Percentiles rank a stretch among this genome's conserved stretches.
These are phyloP conservation scores for Potentilla sterilis DNA, from an alignment of 306 rosid genomes.

Conservation along the genomic window DNA sequence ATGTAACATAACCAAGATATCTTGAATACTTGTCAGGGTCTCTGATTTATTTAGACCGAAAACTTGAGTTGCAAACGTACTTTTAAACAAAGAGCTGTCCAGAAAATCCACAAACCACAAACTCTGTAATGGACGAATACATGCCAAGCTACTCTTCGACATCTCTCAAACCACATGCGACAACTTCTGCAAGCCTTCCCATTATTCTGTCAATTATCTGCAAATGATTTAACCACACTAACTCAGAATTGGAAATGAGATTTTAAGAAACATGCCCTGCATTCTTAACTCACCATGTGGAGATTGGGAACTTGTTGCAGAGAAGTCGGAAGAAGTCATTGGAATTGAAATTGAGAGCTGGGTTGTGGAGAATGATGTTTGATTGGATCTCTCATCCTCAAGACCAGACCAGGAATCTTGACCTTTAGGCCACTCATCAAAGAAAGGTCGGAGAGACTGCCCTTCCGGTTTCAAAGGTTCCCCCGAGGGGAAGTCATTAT, in stretches of 20 bases:
- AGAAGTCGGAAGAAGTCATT: slow-evolving; percentile 38
- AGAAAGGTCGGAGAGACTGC: slow-evolving; percentile 48
- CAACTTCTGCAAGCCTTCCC: not conserved
- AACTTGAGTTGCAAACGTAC: slow-evolving; percentile 15
- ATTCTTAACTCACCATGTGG: slow-evolving; percentile 38
- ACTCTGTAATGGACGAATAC: slow-evolving; percentile 9
- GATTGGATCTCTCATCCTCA: slow-evolving; percentile 46
- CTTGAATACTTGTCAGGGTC: slow-evolving; percentile 2
- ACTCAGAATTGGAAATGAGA: slow-evolving; percentile 11
- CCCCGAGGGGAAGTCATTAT: slow-evolving; percentile 25
- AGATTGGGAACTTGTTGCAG: slow-evolving; percentile 36
- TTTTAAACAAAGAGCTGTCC: slow-evolving; percentile 10
- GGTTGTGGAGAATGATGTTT: slow-evolving; percentile 45
- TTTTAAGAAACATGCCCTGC: not conserved
- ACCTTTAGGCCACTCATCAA: slow-evolving; percentile 48
- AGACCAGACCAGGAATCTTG: slow-evolving; percentile 49
- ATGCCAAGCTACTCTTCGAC: slow-evolving; percentile 6
- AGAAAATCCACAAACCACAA: slow-evolving; percentile 17
- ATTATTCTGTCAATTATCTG: slow-evolving; percentile 24
- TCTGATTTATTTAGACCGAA: slow-evolving; percentile 17
- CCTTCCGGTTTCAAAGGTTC: slow-evolving; percentile 39
- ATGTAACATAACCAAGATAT: not conserved
- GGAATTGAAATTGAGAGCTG: slow-evolving; percentile 55
- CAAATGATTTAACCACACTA: slow-evolving; percentile 6
- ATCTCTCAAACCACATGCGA: not conserved